Conservation (phyloP, 2,329 filamentous ascomycete species). For the Calonectria pteridis region DNA sequence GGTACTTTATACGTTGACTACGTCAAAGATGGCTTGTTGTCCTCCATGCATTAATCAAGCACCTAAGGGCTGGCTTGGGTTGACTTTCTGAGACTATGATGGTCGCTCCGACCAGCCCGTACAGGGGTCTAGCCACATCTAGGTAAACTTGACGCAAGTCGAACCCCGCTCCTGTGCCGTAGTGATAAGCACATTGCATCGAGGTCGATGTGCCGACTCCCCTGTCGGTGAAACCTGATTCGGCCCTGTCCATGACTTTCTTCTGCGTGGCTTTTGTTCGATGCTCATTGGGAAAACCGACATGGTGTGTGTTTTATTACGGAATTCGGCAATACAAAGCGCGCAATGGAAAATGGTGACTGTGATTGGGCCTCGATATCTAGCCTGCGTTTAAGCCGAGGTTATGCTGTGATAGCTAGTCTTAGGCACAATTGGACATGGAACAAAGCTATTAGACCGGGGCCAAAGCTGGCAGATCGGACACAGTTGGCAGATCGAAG, state of each 20-base stretch:
- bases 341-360: background rate
- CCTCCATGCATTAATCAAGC: background rate
- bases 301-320: background rate
- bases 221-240: background rate
- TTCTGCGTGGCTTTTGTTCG: background rate
- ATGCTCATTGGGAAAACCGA: background rate
- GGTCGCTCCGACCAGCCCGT: background rate
- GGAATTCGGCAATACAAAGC: background rate
- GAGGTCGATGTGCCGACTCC: background rate
- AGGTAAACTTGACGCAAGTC: conserved; percentile 22
- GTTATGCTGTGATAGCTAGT: background rate
- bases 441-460: too few species aligned
- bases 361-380: background rate
- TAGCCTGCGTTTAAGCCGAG: background rate
- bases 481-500: too few species aligned
- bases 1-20: background rate
- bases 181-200: conserved; percentile 15
- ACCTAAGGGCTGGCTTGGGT: too few species aligned
- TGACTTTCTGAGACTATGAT: background rate
- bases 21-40: background rate
- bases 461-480: too few species aligned
- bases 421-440: background rate
- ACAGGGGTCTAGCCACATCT: conserved; percentile 13
- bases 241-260: background rate
- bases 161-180: background rate